Conservation (phyloP, 768 basidiomycete species). For the Phallus indusiatus region DNA sequence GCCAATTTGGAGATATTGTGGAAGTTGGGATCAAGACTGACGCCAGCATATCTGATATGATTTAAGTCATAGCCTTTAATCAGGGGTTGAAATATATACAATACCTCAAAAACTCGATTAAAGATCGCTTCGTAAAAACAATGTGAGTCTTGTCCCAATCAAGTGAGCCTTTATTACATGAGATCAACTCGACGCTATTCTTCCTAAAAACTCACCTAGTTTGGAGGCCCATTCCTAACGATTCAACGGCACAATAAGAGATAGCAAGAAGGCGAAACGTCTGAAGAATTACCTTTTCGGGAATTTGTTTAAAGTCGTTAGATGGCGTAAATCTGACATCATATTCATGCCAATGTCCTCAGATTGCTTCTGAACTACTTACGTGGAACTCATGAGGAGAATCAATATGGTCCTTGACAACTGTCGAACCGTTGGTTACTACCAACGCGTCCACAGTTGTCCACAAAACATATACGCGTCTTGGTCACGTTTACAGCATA, state of each 20-base stretch:
- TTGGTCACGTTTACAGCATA: too few species aligned
- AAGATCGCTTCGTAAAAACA: conserved; percentile 68
- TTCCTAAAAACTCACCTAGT: conserved; percentile 38
- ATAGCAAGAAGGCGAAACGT: background rate
- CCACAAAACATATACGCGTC: background rate
- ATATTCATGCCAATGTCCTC: background rate
- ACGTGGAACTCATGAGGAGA: conserved; percentile 34
- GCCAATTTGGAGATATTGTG: conserved; percentile 67
- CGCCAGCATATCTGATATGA: conserved; percentile 52
- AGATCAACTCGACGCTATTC: background rate
- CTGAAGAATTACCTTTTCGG: conserved; percentile 37
- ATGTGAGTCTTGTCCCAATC: conserved; percentile 74
- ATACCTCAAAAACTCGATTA: conserved; percentile 73
- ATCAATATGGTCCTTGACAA: background rate
- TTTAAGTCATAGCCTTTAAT: background rate
- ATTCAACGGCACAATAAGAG: background rate
- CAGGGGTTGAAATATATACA: conserved; percentile 12
- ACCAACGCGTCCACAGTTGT: background rate
- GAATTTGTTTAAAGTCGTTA: conserved; percentile 45
- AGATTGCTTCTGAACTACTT: conserved; percentile 13
- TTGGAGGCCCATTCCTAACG: conserved; percentile 48
- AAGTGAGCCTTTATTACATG: conserved; percentile 45
- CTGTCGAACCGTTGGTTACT: background rate
- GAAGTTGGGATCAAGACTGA: conserved; percentile 70
- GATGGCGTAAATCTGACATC: conserved; percentile 47